Evolutionary conservation across 192 early-diverging fungal species (phyloP), one percentile per base, ranked within the genome.

Genomic region (Podila epigama): DNA sequence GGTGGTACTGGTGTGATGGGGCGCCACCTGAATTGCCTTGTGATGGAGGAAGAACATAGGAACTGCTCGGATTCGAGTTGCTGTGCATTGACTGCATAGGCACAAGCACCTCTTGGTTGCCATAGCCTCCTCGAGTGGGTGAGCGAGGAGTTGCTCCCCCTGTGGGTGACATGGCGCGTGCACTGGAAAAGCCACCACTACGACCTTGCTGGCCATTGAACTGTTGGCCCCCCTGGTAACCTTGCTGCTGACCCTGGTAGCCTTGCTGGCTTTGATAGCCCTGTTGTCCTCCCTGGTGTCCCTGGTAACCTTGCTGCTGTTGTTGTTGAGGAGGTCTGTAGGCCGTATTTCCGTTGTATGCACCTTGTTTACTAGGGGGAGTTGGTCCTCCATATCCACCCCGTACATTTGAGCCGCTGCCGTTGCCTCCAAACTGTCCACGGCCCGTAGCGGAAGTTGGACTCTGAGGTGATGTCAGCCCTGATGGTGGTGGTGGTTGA

Each of bases 181-280:
- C 41, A n/a, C n/a, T 44, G 41, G 44, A 48, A 22, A 10, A 9
- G 44, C n/a, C 44, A 48, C 25, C n/a, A 22, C n/a, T 9, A 48
- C n/a, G 44, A 9, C 44, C 44, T 48, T 48, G 44, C 44, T 48
- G 44, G n/a, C n/a, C n/a, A n/a, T n/a, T n/a, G n/a, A n/a, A n/a
- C n/a, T n/a, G n/a, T n/a, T n/a, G n/a, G n/a, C n/a, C n/a, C n/a
- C n/a, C n/a, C n/a, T n/a, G n/a, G n/a, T n/a, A n/a, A n/a, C n/a
- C n/a, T n/a, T n/a, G n/a, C n/a, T n/a, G n/a, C n/a, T n/a, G n/a
- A 22, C n/a, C 44, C 8, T 48, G 44, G 20, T 48, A 48, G 15
- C 20, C 25, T 22, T 48, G 44, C 25, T 18, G 44, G n/a, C n/a
- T 18, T n/a, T n/a, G n/a, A n/a, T n/a, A n/a, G n/a, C n/a, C n/a